Conservation (phyloP, 2,329 filamentous ascomycete genomes). For the Aspergillus clavatus region DNA sequence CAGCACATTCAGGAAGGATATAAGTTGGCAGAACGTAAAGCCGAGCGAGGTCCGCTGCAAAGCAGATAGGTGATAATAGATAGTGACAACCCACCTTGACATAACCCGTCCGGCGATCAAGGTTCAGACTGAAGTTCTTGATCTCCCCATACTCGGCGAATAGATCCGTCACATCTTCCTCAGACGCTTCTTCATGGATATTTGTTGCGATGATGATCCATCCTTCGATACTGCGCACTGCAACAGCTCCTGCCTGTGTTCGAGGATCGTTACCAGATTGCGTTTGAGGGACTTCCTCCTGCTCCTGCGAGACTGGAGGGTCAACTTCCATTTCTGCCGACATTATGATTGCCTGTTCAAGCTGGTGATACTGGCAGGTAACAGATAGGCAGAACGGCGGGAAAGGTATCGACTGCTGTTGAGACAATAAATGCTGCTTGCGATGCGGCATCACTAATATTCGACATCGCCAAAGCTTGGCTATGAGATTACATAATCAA, state of each 20-base stretch:
- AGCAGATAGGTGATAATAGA: too few species aligned
- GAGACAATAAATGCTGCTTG: not conserved
- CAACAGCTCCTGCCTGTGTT: conserved; percentile 46
- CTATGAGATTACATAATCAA: not conserved
- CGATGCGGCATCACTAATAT: not conserved
- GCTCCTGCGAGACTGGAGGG: conserved; percentile 33
- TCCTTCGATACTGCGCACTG: conserved; percentile 63
- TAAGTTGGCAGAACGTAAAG: not conserved
- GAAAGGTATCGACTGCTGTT: not conserved
- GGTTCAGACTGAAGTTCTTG: conserved; percentile 62
- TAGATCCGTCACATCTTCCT: conserved; percentile 61
- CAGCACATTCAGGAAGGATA: not conserved
- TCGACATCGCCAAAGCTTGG: not conserved
- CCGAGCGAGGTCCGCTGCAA: not conserved
- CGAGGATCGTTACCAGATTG: conserved; percentile 37
- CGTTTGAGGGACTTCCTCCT: conserved; percentile 27
- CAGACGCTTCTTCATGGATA: conserved; percentile 63
- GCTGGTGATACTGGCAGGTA: not conserved
- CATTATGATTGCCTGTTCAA: conserved; percentile 23
- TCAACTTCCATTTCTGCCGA: conserved; percentile 46
- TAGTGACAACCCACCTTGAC: conserved; percentile 55
- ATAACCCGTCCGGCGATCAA: conserved; percentile 62
- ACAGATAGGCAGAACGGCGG: not conserved
- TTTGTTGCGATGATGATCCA: conserved; percentile 68
- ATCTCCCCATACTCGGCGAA: conserved; percentile 64